A percentile compares a stretch with the other conserved stretches of the same genome.
These are phyloP conservation scores for Phallus indusiatus DNA, from an alignment of 768 basidiomycete species.

Conservation along the genomic window DNA sequence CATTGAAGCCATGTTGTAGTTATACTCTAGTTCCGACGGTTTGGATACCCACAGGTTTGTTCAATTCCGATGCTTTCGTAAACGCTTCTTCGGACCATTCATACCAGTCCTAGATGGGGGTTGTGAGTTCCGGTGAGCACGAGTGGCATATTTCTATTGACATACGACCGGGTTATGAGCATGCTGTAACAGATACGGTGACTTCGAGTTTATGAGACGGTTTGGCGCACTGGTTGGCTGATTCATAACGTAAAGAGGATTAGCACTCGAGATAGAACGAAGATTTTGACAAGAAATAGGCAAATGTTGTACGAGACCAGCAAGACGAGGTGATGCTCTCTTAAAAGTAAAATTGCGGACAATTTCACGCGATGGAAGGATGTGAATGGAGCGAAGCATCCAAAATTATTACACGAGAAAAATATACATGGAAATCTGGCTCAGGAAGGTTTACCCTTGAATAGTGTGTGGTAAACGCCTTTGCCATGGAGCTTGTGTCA, in stretches of 20 bases:
- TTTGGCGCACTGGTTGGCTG: not conserved
- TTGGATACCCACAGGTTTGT: not conserved
- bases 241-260: no score
- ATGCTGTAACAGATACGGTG: slow-evolving; percentile 7
- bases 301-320: not conserved
- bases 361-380: not conserved
- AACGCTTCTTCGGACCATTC: slow-evolving; percentile 8
- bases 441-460: not conserved
- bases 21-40: not conserved
- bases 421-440: not conserved
- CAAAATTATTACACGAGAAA: not conserved
- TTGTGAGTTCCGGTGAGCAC: not conserved
- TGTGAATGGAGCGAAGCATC: not conserved
- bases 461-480: not conserved
- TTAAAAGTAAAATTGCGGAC: not conserved
- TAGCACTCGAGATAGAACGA: not conserved
- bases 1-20: not conserved
- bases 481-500: no score
- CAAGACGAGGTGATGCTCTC: not conserved
- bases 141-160: not conserved
- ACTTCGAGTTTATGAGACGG: not conserved
- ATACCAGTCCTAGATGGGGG: slow-evolving; percentile 5
- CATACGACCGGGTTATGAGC: slow-evolving; percentile 2
- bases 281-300: not conserved
- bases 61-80: not conserved